Conservation (phyloP, 2,329 filamentous ascomycete genomes). For the Colletotrichum cordylinicola region DNA sequence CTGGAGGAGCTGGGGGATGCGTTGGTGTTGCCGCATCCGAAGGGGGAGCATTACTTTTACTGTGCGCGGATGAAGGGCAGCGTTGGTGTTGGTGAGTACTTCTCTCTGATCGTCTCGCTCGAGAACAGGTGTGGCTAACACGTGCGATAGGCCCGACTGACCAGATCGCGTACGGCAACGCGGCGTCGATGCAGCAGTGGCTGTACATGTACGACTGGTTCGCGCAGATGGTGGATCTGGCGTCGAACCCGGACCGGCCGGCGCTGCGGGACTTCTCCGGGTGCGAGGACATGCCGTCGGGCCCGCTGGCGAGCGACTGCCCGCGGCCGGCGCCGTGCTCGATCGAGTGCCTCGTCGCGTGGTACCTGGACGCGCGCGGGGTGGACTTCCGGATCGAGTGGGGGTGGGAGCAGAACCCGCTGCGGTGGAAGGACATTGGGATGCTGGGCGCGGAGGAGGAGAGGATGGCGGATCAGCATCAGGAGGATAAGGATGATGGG, state of each 20-base stretch:
- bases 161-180: conserved; percentile 23
- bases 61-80: conserved; percentile 17
- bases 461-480: conserved; percentile 3
- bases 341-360: conserved; percentile 21
- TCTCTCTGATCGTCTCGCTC: background rate
- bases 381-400: conserved; percentile 21
- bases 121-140: too few species aligned
- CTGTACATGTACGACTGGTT: conserved; percentile 20
- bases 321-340: conserved; percentile 17
- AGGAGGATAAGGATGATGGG: background rate
- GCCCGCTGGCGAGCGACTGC: conserved; percentile 18
- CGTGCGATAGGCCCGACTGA: conserved; percentile 9
- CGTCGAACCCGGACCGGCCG: conserved; percentile 4
- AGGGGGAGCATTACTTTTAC: conserved; percentile 21
- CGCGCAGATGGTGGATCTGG: conserved; percentile 20
- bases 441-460: conserved; percentile 6
- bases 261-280: conserved; percentile 20
- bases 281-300: conserved; percentile 18
- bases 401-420: conserved; percentile 11
- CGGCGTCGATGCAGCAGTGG: conserved; percentile 21
- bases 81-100: conserved; percentile 24
- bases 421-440: conserved; percentile 4
- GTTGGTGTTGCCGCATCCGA: conserved; percentile 20
- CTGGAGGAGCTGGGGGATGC: conserved; percentile 15
- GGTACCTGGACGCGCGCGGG: conserved; percentile 21